Evolutionary conservation across 345 rosid species (phyloP), one percentile per base, ranked within the genome.

Genomic region (Pugionium dolabratum): DNA sequence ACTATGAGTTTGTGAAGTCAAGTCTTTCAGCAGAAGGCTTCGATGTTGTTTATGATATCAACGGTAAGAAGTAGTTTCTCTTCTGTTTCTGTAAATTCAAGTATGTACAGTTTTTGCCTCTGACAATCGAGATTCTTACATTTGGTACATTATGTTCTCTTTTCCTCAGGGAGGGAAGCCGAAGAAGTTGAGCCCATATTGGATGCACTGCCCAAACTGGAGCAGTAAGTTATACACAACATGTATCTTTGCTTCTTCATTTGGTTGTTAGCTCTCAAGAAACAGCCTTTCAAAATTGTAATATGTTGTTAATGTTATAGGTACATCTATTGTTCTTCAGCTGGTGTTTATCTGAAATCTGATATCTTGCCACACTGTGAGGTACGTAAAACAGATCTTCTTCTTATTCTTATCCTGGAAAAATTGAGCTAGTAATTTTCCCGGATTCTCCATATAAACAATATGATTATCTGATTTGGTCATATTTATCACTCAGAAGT

Each of bases 261-360:
- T 9, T 35, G 10, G 43, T 56, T 33, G 32, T 2, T 11, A 48
- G 45, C 61, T 73, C 10, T 36, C 36, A 39, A 2, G 11, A 57
- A 33, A 26, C 37, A 56, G 9, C 53, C 36, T 34, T 34, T 28
- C 1, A 4, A 51, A 50, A 53, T 69, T 74, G 34, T 66, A 37
- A 80, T 10, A 1, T 64, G 61, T 36, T 27, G 54, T 55, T 59
- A 49, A 71, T 71, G 71, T 45, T 64, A 11, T 82, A 89, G 97
- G 88, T 93, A 70, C 76, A 90, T 93, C 49, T 88, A 90, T 81
- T 93, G 97, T 78, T 90, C 97, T 51, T 93, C 98, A 10, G 98
- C 96, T 52, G 98, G 98, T 73, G 97, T 88, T 65, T 93, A 90
- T 74, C 83, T 85, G 74, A 93, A 90, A 78, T 80, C 97, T 58